Evolutionary conservation across 1,284 basidiomycete species (phyloP), one percentile per base, ranked within the genome.

Genomic region (Leccinum cinnamomeum): DNA sequence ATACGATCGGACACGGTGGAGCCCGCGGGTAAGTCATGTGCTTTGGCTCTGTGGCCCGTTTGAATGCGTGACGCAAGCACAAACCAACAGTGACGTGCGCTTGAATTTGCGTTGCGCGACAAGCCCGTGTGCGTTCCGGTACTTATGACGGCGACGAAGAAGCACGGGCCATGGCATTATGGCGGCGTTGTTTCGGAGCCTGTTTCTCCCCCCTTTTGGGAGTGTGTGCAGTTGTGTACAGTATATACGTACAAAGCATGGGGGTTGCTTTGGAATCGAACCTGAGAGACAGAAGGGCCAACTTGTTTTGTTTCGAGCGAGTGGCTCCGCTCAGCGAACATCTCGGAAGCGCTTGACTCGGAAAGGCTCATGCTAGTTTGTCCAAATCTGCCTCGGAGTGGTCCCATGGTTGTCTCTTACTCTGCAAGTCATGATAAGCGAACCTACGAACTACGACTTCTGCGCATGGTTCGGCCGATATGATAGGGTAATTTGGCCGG

Each of bases 231-330:
- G 37, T 37, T 37, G 37, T 37, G 37, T 37, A 14, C 37, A 37
- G 14, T 53, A 35, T 28, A 25, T 51, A 69, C 56, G 65, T 65
- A 57, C 58, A 18, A n/a, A n/a, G 23, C 35, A 18, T 20, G 8
- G 18, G 23, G 23, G 35, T 12, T 23, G 14, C 20, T 14, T 23
- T 46, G 12, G 46, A 12, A 48, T 48, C 46, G 35, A 39, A 12
- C 44, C 16, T 30, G n/a, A 48, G 33, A 16, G 28, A 60, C 41
- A 18, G 7, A 23, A 55, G 28, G 51, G 51, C n/a, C 18, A 39
- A 3, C 30, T 54, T n/a, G 28, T 12, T 39, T 61, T 25, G 56
- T 53, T 28, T 55, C 53, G 53, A 37, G 33, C 28, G 33, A 23
- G 33, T 55, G 53, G 53, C n/a, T 37, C 30, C 53, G 7, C 18